Percentiles rank a stretch among this genome's conserved stretches.
Conservation (phyloP, 768 basidiomycete species). For the Epithele typhae region DNA sequence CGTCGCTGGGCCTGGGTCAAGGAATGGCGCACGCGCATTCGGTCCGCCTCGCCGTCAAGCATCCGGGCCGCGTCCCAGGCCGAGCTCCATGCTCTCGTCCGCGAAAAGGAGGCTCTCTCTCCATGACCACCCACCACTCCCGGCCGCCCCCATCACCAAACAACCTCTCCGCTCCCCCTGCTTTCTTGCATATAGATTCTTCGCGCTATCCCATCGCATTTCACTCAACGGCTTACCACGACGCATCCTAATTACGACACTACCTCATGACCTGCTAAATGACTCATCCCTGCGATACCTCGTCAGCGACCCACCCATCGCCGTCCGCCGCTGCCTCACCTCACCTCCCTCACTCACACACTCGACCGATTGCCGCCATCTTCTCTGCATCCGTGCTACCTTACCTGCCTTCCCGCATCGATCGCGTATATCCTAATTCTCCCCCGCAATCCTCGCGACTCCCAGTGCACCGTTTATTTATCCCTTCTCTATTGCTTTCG, state of each 20-base stretch:
- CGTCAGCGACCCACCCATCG: not conserved
- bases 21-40: slow-evolving; percentile 62
- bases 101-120: slow-evolving; percentile 42
- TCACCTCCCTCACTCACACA: not conserved
- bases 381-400: not conserved
- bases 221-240: slow-evolving; percentile 2
- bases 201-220: slow-evolving; percentile 1
- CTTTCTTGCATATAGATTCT: slow-evolving; percentile 9
- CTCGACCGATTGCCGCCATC: not conserved
- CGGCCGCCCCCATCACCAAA: not conserved
- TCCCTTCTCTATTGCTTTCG: too few relatives aligned
- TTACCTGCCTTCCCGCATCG: slow-evolving; percentile 1
- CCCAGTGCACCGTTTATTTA: slow-evolving; percentile 4
- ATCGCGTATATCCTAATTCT: slow-evolving; percentile 18
- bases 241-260: slow-evolving; percentile 11
- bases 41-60: slow-evolving; percentile 47
- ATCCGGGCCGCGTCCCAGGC: slow-evolving; percentile 42
- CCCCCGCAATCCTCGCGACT: slow-evolving; percentile 10
- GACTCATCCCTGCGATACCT: slow-evolving; percentile 1
- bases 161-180: not conserved
- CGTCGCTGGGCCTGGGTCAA: slow-evolving; percentile 60
- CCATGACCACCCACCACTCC: slow-evolving; percentile 10
- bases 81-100: slow-evolving; percentile 46
- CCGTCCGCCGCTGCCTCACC: not conserved
- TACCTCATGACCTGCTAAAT: slow-evolving; percentile 10